A percentile compares a stretch with the other conserved stretches of the same genome.
Conservation (phyloP, 495 filamentous ascomycete genomes). For the Thermochaetoides thermophila region DNA sequence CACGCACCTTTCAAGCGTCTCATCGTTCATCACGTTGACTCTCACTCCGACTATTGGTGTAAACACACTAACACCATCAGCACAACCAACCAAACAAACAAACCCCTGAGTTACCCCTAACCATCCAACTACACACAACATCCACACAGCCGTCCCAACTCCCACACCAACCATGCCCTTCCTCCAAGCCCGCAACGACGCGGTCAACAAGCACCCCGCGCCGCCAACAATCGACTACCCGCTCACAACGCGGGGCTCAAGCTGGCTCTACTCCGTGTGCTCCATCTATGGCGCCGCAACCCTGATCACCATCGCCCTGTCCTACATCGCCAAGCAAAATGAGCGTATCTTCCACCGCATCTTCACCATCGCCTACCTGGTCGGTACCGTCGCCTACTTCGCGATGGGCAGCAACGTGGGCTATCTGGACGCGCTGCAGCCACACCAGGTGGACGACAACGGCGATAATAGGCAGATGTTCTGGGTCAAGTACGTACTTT, state of each 20-base stretch:
- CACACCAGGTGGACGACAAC: slow-evolving; percentile 16
- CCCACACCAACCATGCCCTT: slow-evolving; percentile 10
- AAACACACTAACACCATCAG: too few species aligned
- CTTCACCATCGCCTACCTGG: slow-evolving; percentile 32
- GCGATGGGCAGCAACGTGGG: slow-evolving; percentile 31
- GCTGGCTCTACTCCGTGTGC: slow-evolving; percentile 33
- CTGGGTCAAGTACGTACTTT: slow-evolving; percentile 36
- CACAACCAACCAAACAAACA: too few species aligned
- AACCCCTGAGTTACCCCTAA: too few species aligned
- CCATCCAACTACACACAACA: too few species aligned
- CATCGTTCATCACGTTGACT: too few species aligned
- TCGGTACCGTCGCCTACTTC: slow-evolving; percentile 32
- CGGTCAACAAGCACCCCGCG: slow-evolving; percentile 31
- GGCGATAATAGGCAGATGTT: slow-evolving; percentile 30
- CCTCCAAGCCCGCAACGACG: slow-evolving; percentile 22
- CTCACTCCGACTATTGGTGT: too few species aligned
- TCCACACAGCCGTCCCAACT: too few species aligned
- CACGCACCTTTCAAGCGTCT: too few species aligned
- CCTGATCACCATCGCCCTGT: slow-evolving; percentile 22
- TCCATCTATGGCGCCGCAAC: slow-evolving; percentile 29
- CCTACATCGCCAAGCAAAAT: slow-evolving; percentile 24
- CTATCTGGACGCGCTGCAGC: slow-evolving; percentile 18
- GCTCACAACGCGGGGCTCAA: slow-evolving; percentile 29
- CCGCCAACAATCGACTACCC: slow-evolving; percentile 22
- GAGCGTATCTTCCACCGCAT: slow-evolving; percentile 42